phyloP scores from a whole-genome alignment of 768 basidiomycete genomes.

The Tremella yokohamensis region DNA sequence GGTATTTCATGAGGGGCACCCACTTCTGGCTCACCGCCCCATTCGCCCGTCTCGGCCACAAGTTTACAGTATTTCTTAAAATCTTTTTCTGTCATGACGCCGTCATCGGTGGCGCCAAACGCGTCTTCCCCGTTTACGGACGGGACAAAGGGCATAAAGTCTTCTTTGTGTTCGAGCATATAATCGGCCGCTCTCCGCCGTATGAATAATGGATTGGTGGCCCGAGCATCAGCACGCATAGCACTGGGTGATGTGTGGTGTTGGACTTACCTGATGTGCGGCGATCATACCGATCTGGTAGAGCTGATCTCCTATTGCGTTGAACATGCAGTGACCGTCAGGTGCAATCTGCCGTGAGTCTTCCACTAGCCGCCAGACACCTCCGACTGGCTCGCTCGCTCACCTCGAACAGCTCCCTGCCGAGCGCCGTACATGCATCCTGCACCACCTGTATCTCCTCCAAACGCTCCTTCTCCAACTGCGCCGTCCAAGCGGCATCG shows the following conservation, averaged over 20 bases:
- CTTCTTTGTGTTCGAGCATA: constrained; percentile 74
- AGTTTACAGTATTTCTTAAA: constrained; percentile 72
- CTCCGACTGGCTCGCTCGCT: no score
- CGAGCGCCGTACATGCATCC: constrained; percentile 42
- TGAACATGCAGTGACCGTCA: constrained; percentile 94
- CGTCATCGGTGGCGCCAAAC: constrained; percentile 61
- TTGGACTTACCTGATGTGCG: constrained; percentile 40
- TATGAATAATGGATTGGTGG: constrained; percentile 44
- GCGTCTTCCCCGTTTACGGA: constrained; percentile 65
- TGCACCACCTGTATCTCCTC: constrained; percentile 48
- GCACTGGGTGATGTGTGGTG: neutral
- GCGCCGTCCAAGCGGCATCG: constrained; percentile 44
- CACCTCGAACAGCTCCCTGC: constrained; percentile 47
- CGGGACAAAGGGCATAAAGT: constrained; percentile 90
- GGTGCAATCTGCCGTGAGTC: constrained; percentile 71
- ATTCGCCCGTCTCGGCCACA: constrained; percentile 77
- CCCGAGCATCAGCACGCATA: constrained; percentile 5
- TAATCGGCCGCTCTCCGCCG: constrained; percentile 73
- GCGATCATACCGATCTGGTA: constrained; percentile 66
- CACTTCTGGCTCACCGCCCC: constrained; percentile 94
- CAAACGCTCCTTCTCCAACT: constrained; percentile 45
- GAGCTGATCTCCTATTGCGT: constrained; percentile 89
- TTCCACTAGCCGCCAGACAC: neutral
- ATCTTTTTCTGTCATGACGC: constrained; percentile 63
- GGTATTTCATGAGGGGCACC: constrained; percentile 13